A percentile compares a stretch with the other conserved stretches of the same genome.
Conservation (phyloP, 768 basidiomycete genomes). For the Termitomyces sp. region DNA sequence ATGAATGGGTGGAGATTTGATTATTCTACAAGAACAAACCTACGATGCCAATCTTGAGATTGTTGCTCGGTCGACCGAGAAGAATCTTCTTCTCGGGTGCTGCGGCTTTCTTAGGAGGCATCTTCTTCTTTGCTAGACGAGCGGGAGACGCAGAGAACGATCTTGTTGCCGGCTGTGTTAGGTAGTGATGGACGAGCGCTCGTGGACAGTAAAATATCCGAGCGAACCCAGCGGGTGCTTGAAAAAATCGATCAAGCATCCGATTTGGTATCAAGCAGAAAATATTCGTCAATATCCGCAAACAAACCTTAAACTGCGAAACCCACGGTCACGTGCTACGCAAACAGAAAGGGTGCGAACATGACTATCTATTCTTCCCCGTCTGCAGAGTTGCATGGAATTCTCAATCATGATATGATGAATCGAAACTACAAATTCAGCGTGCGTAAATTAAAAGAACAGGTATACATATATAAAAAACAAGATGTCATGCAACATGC, state of each 20-base stretch:
- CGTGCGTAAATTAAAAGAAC: not conserved
- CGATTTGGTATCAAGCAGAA: constrained; percentile 11
- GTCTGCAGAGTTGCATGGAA: no score
- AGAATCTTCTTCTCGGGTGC: constrained; percentile 77
- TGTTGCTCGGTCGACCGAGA: constrained; percentile 91
- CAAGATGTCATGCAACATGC: no score
- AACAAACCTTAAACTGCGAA: not conserved
- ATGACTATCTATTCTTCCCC: no score
- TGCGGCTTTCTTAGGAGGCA: constrained; percentile 88
- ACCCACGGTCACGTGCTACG: not conserved
- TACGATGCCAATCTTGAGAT: constrained; percentile 98
- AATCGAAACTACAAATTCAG: not conserved
- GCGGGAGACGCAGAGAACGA: constrained; percentile 32
- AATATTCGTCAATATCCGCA: constrained; percentile 8
- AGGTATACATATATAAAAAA: not conserved
- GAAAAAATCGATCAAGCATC: constrained; percentile 22
- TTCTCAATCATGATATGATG: not conserved
- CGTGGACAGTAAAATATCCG: constrained; percentile 12
- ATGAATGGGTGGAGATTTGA: constrained; percentile 15
- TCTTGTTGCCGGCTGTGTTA: not conserved
- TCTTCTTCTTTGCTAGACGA: constrained; percentile 51
- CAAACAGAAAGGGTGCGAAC: no score
- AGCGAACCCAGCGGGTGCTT: constrained; percentile 8
- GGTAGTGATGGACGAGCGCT: constrained; percentile 3
- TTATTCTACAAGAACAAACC: constrained; percentile 48